Conservation (phyloP, 305 asterid genomes). For the Fraxinus ornus region DNA sequence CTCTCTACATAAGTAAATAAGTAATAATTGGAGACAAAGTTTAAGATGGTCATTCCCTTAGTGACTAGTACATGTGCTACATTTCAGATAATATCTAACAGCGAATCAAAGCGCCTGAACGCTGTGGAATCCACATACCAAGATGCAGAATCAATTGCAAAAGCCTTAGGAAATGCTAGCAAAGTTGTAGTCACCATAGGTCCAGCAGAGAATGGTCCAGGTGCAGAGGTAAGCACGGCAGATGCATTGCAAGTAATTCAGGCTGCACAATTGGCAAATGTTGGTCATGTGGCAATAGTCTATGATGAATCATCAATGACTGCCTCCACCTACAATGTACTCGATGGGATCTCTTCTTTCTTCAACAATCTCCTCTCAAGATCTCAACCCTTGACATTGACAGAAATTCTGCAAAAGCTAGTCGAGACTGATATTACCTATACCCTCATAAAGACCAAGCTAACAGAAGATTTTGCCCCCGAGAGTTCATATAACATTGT, state of each 20-base stretch:
- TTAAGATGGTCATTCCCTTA: not conserved
- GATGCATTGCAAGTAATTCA: slow-evolving; percentile 77
- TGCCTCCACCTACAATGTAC: slow-evolving; percentile 60
- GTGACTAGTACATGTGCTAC: not conserved
- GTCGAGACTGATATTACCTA: slow-evolving; percentile 70
- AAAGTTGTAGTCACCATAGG: slow-evolving; percentile 90
- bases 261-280: slow-evolving; percentile 83
- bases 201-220: slow-evolving; percentile 64
- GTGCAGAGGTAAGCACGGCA: slow-evolving; percentile 45
- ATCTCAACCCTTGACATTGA: slow-evolving; percentile 58
- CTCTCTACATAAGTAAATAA: not conserved
- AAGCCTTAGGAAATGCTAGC: slow-evolving; percentile 87
- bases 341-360: slow-evolving; percentile 80
- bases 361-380: slow-evolving; percentile 68
- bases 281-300: slow-evolving; percentile 74
- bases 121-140: slow-evolving; percentile 71
- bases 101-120: slow-evolving; percentile 67
- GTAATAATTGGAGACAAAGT: not conserved
- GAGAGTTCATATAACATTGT: slow-evolving; percentile 77
- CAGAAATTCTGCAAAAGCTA: slow-evolving; percentile 64
- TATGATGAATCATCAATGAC: slow-evolving; percentile 49
- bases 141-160: slow-evolving; percentile 77
- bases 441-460: slow-evolving; percentile 69
- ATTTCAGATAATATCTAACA: slow-evolving; percentile 66
- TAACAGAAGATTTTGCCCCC: slow-evolving; percentile 69